Evolutionary conservation across 306 rosid genomes (phyloP).

Genomic region (Morella rubra): DNA sequence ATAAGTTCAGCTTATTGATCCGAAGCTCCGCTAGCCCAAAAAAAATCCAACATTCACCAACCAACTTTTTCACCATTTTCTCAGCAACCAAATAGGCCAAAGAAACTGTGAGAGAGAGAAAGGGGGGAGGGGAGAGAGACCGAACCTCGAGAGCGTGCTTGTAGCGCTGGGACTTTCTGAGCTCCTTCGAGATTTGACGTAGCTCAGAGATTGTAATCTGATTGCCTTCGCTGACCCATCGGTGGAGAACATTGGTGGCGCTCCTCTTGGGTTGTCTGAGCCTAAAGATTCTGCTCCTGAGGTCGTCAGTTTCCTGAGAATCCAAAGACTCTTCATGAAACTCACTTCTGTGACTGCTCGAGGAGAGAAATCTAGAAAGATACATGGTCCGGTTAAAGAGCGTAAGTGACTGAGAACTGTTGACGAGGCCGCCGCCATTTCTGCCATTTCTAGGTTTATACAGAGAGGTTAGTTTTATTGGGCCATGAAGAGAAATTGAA

Average conservation of each 20-base stretch:
- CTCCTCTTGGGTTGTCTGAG: slow-evolving; percentile 86
- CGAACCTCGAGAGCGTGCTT: slow-evolving; percentile 95
- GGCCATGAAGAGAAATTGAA: neutral
- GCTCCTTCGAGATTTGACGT: slow-evolving; percentile 76
- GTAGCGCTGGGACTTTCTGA: slow-evolving; percentile 69
- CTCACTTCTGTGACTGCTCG: slow-evolving; percentile 50
- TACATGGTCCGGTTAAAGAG: slow-evolving; percentile 16
- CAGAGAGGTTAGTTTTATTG: neutral
- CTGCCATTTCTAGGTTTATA: slow-evolving; percentile 35
- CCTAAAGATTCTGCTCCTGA: slow-evolving; percentile 66
- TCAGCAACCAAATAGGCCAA: slow-evolving; percentile 10
- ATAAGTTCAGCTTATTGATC: no score
- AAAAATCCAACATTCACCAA: no score
- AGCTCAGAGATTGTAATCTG: slow-evolving; percentile 55
- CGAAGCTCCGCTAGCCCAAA: no score
- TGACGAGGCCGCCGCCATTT: slow-evolving; percentile 23
- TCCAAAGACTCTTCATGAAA: slow-evolving; percentile 34
- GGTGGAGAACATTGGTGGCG: slow-evolving; percentile 69
- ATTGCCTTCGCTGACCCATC: slow-evolving; percentile 80
- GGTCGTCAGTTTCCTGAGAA: slow-evolving; percentile 49
- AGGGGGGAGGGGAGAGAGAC: neutral
- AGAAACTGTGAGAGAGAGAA: neutral
- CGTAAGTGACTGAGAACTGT: slow-evolving; percentile 18
- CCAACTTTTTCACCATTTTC: slow-evolving; percentile 1
- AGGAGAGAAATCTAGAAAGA: slow-evolving; percentile 42